phyloP scores from a whole-genome alignment of 2,329 filamentous ascomycete species.

The Xylaria sp. region DNA sequence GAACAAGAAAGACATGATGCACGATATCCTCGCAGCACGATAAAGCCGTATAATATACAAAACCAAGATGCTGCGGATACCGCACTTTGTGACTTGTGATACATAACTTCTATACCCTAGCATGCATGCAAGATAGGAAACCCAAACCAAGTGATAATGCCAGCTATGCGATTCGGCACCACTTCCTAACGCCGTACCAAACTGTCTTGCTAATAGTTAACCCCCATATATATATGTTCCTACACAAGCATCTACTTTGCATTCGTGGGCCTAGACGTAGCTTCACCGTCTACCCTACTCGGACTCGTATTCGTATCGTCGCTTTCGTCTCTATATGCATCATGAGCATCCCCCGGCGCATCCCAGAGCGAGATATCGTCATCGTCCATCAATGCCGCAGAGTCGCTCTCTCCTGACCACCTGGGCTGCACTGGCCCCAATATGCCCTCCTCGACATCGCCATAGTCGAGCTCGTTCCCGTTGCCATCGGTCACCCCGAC shows the following conservation, averaged over 20 bases:
- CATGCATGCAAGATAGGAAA: background rate
- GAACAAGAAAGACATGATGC: background rate
- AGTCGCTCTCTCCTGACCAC: constrained; percentile 56
- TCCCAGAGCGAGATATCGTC: constrained; percentile 70
- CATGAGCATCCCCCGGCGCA: constrained; percentile 24
- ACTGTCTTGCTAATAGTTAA: constrained; percentile 11
- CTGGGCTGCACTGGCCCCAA: constrained; percentile 44
- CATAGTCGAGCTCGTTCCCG: constrained; percentile 48
- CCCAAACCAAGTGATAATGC: constrained; percentile 7
- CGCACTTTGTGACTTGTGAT: constrained; percentile 12
- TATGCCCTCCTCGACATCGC: constrained; percentile 57
- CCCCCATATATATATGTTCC: constrained; percentile 9
- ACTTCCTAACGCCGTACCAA: constrained; percentile 22
- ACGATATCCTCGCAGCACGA: constrained; percentile 19
- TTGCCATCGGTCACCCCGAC: constrained; percentile 20
- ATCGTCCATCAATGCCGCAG: constrained; percentile 66
- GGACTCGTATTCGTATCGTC: constrained; percentile 22
- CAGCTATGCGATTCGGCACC: constrained; percentile 7
- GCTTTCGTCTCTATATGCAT: constrained; percentile 35
- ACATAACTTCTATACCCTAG: constrained; percentile 18
- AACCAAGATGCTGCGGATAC: constrained; percentile 4
- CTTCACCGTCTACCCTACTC: constrained; percentile 4
- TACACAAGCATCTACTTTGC: constrained; percentile 22
- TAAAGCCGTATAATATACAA: constrained; percentile 10
- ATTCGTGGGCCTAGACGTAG: constrained; percentile 5